These are phyloP conservation scores for Crinitomyces ghanaensis DNA, from an alignment of 805 yeast species.

Conservation along the genomic window DNA sequence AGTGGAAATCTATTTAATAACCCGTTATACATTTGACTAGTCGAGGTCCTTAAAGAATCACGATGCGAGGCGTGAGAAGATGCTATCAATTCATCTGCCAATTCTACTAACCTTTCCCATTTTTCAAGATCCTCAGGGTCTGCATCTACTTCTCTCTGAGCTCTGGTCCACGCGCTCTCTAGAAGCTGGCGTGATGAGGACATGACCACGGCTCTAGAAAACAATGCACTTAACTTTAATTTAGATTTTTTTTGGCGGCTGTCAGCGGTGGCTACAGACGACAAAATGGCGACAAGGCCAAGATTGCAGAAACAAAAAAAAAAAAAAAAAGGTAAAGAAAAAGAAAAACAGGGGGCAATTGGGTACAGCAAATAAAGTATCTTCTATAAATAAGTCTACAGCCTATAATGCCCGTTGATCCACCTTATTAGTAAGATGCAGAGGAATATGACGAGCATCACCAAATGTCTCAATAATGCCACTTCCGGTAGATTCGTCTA, in stretches of 20 bases:
- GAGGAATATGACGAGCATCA: constrained; percentile 56
- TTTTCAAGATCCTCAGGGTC: constrained; percentile 11
- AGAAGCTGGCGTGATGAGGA: not conserved
- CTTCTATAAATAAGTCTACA: no score
- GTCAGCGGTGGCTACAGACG: no score
- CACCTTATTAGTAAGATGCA: constrained; percentile 14
- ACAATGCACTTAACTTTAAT: not conserved
- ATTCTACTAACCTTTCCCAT: constrained; percentile 12
- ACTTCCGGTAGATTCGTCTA: constrained; percentile 27
- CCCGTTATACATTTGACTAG: constrained; percentile 14
- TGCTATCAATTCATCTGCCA: no score
- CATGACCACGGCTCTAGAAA: not conserved
- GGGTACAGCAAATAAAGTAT: no score
- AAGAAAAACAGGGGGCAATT: no score
- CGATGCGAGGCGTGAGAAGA: no score
- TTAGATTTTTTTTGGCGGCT: no score
- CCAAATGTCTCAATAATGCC: constrained; percentile 49
- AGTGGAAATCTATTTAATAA: constrained; percentile 28
- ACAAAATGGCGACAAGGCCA: no score
- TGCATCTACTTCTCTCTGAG: constrained; percentile 7
- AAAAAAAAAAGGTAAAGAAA: no score
- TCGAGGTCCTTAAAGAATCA: not conserved
- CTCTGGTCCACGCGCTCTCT: constrained; percentile 9
- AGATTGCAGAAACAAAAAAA: no score
- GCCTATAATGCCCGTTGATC: constrained; percentile 13